A percentile compares a stretch with the other conserved stretches of the same genome.
Evolutionary conservation across 768 basidiomycete genomes (phyloP).

Genomic region (Phaffia australis): DNA sequence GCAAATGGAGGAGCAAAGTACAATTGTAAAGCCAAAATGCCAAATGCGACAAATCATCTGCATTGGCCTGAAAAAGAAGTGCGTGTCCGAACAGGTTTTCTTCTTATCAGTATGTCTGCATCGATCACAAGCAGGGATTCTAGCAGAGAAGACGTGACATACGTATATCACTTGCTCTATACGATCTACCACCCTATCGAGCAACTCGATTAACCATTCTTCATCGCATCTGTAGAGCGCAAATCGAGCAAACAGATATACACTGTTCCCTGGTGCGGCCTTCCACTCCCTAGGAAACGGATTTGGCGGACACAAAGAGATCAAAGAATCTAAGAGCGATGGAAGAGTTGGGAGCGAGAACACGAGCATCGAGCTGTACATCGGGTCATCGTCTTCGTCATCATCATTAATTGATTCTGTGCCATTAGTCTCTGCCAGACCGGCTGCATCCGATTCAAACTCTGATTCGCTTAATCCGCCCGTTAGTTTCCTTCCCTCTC

Average conservation of each 20-base stretch:
- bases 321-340: slow-evolving; percentile 66
- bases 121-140: background rate
- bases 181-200: slow-evolving; percentile 78
- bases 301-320: slow-evolving; percentile 61
- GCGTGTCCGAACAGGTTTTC: too few relatives aligned
- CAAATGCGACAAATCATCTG: slow-evolving; percentile 74
- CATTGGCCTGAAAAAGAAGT: slow-evolving; percentile 48
- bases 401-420: slow-evolving; percentile 41
- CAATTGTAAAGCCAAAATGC: slow-evolving; percentile 94
- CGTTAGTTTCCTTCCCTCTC: background rate
- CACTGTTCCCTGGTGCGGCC: slow-evolving; percentile 74
- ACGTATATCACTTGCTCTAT: slow-evolving; percentile 91
- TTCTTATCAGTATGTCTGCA: background rate
- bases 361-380: slow-evolving; percentile 82
- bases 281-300: slow-evolving; percentile 47
- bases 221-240: slow-evolving; percentile 63
- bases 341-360: slow-evolving; percentile 73
- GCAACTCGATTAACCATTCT: slow-evolving; percentile 82
- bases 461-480: slow-evolving; percentile 17
- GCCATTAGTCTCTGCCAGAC: slow-evolving; percentile 44
- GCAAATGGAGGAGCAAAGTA: slow-evolving; percentile 77
- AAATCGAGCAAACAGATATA: slow-evolving; percentile 85
- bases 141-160: slow-evolving; percentile 36
- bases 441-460: slow-evolving; percentile 27
- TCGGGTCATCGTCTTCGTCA: slow-evolving; percentile 45